Conservation (phyloP, 2,329 filamentous ascomycete species). For the Ceratocystis colombiana region DNA sequence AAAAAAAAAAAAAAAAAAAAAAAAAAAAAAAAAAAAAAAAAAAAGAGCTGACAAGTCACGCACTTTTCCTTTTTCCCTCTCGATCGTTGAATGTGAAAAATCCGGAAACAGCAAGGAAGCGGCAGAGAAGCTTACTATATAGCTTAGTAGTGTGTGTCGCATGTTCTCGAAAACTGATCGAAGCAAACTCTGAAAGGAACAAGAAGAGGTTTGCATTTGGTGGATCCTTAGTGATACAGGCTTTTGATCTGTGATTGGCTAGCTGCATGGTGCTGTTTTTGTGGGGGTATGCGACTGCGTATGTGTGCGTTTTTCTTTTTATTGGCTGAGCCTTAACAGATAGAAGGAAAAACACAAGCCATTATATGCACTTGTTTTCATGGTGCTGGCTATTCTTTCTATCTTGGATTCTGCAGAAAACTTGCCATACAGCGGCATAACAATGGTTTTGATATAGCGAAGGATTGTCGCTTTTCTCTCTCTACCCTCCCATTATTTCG, state of each 20-base stretch:
- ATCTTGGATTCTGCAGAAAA: too few species aligned
- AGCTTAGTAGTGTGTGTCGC: slow-evolving; percentile 14
- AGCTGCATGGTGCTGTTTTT: neutral
- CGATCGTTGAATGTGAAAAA: neutral
- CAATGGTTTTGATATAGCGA: too few species aligned
- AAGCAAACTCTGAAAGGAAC: slow-evolving; percentile 17
- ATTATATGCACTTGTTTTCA: too few species aligned
- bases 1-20: neutral
- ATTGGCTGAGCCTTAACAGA: neutral
- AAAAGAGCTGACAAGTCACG: neutral
- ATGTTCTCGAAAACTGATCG: slow-evolving; percentile 19
- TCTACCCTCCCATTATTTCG: too few species aligned
- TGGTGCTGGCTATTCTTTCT: too few species aligned
- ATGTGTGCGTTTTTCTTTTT: neutral
- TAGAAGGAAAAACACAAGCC: too few species aligned
- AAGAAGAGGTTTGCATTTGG: neutral
- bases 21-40: neutral
- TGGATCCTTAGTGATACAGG: neutral
- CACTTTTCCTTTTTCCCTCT: neutral
- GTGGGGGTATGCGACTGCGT: neutral
- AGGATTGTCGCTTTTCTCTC: too few species aligned
- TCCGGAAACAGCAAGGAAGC: slow-evolving; percentile 13
- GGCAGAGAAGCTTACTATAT: slow-evolving; percentile 8
- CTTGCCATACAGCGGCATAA: too few species aligned
- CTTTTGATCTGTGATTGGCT: neutral